Base-by-base conservation (phyloP, 2,329 filamentous ascomycete species). In the Chrysosporium keratinophilum region DNA sequence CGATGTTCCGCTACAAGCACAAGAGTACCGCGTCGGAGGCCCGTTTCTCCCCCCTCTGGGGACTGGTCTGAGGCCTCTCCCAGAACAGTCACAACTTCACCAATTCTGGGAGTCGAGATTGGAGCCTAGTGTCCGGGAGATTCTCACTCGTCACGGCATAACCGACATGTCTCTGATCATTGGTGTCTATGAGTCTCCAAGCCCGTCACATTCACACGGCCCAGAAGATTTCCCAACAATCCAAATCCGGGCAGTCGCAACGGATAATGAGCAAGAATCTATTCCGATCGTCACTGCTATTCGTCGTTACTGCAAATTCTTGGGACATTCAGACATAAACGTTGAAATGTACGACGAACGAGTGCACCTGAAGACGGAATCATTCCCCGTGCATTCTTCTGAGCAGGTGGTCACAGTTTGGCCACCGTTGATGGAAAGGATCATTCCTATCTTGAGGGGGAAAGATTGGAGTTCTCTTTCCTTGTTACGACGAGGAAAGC, bases 11-110 rank as follows among this genome's bases (percentile, higher is more conserved):
- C 31, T 49, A 2, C 46, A 40, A 14, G 10, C 34, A 3, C 31
- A 49, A 39, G 46, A 49, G 7, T 49, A 37, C 15, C 28, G 46
- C 15, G n/a, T 49, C 11, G 46, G 46, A 39, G 46, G 46, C 9
- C 46, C 46, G 3, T 39, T 6, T 39, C 46, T 49, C 46, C 31
- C 46, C 3, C 6, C 46, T 19, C 17, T 49, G n/a, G 34, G 15
- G 7, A 5, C 46, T 6, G 11, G 17, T 7, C 19, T 4, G 15
- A 23, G 19, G 4, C 46, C 10, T 4, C 5, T 49, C 12, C 17
- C 46, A 23, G n/a, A n/a, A n/a, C 31, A 17, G 19, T 23, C 46
- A 10, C 17, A 31, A 10, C 34, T 40, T 39, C 5, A 39, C 34
- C n/a, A 3, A 17, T 15, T 3, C 5, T 49, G 33, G 33, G 33